Evolutionary conservation across 1,139 yeast genomes (phyloP), one percentile per base, ranked within the genome.

Genomic region (Geotrichum europaeum): DNA sequence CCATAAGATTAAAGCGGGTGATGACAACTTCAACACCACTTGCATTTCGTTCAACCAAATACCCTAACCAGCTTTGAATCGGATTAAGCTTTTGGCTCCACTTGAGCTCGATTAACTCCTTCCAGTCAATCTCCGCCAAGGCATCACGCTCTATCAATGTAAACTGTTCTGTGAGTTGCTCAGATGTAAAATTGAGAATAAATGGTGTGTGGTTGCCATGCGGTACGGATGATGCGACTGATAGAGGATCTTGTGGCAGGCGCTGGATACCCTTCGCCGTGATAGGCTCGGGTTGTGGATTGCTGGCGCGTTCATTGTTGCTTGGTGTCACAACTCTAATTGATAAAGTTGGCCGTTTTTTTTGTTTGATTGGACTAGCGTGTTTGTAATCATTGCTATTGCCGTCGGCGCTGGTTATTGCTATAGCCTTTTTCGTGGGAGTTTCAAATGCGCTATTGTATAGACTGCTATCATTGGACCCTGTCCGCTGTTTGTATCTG

Each of bases 101-200:
- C 62, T 84, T 81, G 65, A 89, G 76, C 67, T 90, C 95, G 60
- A 92, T 80, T 59, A 92, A 78, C 67, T 90, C 97, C 69, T 86
- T 86, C 98, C 98, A 92, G 72, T 92, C 98, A 54, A 94, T 81
- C 67, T 90, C 97, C 59, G 84, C 82, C 45, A 92, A 73, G 58
- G 92, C 83, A 72, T 92, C 98, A 60, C 85, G 79, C 72, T 94
- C 99, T 65, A 94, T 88, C 58, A 88, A 72, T 0, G 98, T 92
- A 73, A 94, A 79, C 68, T 92, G 97, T 61, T 84, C 81, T 5
- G 96, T 90, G 50, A 94, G 76, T 0, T 81, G 75, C 59, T 77
- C 75, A 0, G 96, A 84, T 60, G 81, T 84, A 71, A 83, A 86
- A 72, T 87, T 84, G 67, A 92, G 78, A 52, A 92, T 81, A 70